Evolutionary conservation across 2,329 filamentous ascomycete genomes (phyloP).

Genomic region (Sporothrix brunneoviolacea): DNA sequence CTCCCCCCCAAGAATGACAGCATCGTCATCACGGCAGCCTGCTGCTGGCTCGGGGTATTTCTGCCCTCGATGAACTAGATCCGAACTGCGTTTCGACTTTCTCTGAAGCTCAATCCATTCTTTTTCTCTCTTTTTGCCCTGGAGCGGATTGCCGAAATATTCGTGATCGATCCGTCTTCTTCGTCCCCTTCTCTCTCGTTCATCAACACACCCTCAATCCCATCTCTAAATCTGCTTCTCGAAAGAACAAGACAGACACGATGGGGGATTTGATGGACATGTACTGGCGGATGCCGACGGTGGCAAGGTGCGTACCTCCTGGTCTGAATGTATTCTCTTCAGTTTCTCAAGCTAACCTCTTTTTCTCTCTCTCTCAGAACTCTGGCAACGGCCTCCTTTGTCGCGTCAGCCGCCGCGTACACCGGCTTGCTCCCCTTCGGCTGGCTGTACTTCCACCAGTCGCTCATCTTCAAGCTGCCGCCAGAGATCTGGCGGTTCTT

Average conservation of each 20-base stretch:
- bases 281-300: slow-evolving; percentile 36
- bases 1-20: slow-evolving; percentile 16
- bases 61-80: slow-evolving; percentile 17
- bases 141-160: not conserved
- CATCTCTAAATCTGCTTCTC: not conserved
- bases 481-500: slow-evolving; percentile 39
- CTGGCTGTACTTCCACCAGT: slow-evolving; percentile 49
- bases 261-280: slow-evolving; percentile 36
- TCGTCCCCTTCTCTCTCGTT: not conserved
- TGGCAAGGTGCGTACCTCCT: slow-evolving; percentile 33
- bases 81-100: not conserved
- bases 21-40: slow-evolving; percentile 20
- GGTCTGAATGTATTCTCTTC: not conserved
- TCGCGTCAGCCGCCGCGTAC: slow-evolving; percentile 56
- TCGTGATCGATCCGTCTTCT: not conserved
- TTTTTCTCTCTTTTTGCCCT: not conserved
- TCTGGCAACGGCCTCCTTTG: slow-evolving; percentile 57
- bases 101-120: not conserved
- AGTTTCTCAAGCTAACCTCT: not conserved
- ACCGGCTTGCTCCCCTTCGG: slow-evolving; percentile 45
- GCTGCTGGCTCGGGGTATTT: slow-evolving; percentile 16
- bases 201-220: not conserved
- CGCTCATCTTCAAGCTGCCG: slow-evolving; percentile 48
- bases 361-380: slow-evolving; percentile 43
- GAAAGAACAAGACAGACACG: slow-evolving; percentile 10